phyloP scores from a whole-genome alignment of 129 eudicot genomes.

The Pittosporum tobira region DNA sequence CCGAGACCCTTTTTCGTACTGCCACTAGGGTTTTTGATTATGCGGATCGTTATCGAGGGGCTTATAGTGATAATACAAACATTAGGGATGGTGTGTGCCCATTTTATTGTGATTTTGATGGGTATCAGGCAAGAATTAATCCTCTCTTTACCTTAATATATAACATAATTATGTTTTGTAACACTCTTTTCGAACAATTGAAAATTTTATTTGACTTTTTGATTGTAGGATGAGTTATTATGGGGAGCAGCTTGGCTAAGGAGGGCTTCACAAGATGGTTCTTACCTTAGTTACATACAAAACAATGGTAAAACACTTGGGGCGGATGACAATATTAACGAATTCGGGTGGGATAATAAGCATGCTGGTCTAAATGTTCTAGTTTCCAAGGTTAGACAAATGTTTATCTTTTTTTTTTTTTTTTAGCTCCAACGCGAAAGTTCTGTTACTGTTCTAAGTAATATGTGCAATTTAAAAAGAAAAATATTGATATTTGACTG shows the following conservation, averaged over 20 bases:
- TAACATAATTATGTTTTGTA: too few relatives aligned
- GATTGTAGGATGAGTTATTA: conserved; percentile 75
- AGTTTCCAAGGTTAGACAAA: conserved; percentile 66
- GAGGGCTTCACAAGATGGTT: conserved; percentile 60
- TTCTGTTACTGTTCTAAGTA: too few relatives aligned
- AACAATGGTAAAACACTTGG: conserved; percentile 84
- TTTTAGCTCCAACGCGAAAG: too few relatives aligned
- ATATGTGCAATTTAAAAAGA: neutral
- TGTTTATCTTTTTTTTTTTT: too few relatives aligned
- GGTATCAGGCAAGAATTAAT: conserved; percentile 63
- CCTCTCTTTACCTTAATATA: neutral
- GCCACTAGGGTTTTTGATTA: conserved; percentile 56
- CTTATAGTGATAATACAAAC: conserved; percentile 75
- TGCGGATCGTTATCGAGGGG: conserved; percentile 78
- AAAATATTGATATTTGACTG: too few relatives aligned
- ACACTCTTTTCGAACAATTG: neutral
- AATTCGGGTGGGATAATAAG: conserved; percentile 98
- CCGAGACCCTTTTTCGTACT: conserved; percentile 59
- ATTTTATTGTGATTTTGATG: conserved; percentile 91
- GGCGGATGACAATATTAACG: conserved; percentile 77
- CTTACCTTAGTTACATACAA: conserved; percentile 63
- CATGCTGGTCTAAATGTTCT: conserved; percentile 97
- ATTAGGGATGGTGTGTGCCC: conserved; percentile 79
- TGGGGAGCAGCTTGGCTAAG: conserved; percentile 99
- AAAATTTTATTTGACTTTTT: neutral